Base-by-base conservation (phyloP, 306 rosid genomes). In the Cucurbita moschata region DNA sequence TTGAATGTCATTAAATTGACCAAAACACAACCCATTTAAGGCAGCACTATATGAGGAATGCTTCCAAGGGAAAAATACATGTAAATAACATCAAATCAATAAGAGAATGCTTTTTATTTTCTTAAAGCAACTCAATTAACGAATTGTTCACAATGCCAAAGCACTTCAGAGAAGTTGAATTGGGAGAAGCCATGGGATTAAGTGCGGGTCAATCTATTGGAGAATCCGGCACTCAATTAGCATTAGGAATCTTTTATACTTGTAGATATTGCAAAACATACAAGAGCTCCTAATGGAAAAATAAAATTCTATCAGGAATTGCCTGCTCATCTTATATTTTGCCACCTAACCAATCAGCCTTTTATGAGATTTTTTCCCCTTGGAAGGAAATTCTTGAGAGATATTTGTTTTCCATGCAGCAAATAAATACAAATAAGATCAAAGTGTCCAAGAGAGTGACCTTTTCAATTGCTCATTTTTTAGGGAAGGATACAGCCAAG, bases 401-500 rank as follows among this genome's bases (percentile, higher is more conserved):
- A 49, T 69, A 14, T 14, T 16, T 69, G 38, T 8, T 69, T 50
- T 16, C 39, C 35, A 23, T 8, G 73, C 74, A 70, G 46, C 47
- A 50, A 26, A 47, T 21, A 68, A 70, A 51, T 52, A 70, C 30
- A 70, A 15, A 50, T 14, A 70, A 70, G 9, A 47, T 46, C 59
- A 70, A 38, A 70, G 60, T 59, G 23, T 65, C 42, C 54, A 49
- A 50, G 59, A 70, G n/a, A 70, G n/a, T 26, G 60, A 70, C 74
- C 74, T 70, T 70, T 70, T 70, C 26, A 51, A 70, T 15, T n/a
- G 47, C 74, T 35, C 74, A 5, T 15, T 30, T 19, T 69, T 70
- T 7, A 69, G 58, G 51, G 74, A 70, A 50, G 35, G 47, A 16
- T 70, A 50, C 74, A 70, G 14, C 47, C 74, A 70, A 50, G 60